Base-by-base conservation (phyloP, 208 protist species). In the Entamoeba histolytica region DNA sequence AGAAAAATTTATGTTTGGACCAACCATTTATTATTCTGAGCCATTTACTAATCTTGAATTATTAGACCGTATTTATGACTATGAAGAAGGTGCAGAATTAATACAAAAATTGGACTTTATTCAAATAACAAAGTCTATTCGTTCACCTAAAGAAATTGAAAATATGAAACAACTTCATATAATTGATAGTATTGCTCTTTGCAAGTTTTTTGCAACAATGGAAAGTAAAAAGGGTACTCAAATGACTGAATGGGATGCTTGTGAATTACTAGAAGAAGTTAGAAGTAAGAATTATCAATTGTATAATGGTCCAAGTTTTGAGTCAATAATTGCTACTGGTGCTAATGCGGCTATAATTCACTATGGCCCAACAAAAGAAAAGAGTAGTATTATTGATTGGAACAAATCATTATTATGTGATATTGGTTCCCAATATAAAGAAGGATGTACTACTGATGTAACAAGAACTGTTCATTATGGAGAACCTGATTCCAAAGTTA, bases 281-380 rank as follows among this genome's bases (percentile, higher is more conserved):
- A 50, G 49, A 47, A 69, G 3, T 3, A 92, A 55, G n/a, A 39
- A 78, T 35, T 35, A 78, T 12, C 23, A 3, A 1, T 17, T 28
- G 6, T 93, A 61, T 47, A 51, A 55, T 49, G 47, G 49, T 17
- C 92, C 92, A n/a, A 78, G 51, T 23, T 93, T 93, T 49, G 52
- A 69, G 19, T 69, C 87, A 15, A 93, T 93, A 19, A 57, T 93
- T 50, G 49, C 51, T 7, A 15, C 51, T 5, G 49, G 28, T 19
- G 31, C 4, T 49, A 93, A 93, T 69, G 92, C 49, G 12, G 92
- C 92, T 23, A 49, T 93, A 23, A 50, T 93, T 49, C 92, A 93
- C 28, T 93, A 93, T 50, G 15, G 49, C 5, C 92, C 92, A 69
- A 39, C 19, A n/a, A 47, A 31, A 14, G 31, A 39, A 6, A 39